Conservation (phyloP, 2,329 filamentous ascomycete species). For the Penicillium sp. region DNA sequence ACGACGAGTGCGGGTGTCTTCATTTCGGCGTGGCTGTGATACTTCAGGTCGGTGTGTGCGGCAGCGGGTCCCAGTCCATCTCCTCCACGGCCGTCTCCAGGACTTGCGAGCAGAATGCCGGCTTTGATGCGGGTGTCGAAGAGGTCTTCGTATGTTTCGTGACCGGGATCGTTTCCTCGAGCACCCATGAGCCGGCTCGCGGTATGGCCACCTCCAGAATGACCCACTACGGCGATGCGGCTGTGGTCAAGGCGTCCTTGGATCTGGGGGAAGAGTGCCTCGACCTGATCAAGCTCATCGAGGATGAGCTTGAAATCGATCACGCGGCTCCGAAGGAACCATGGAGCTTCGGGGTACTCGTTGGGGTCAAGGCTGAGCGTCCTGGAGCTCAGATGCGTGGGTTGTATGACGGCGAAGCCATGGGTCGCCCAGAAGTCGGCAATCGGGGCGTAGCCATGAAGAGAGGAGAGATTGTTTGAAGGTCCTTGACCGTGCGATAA, state of each 20-base stretch:
- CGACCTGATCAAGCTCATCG: conserved; percentile 44
- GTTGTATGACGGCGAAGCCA: conserved; percentile 51
- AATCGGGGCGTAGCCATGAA: conserved; percentile 49
- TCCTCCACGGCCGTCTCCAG: conserved; percentile 36
- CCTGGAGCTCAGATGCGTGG: conserved; percentile 47
- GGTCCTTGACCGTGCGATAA: conserved; percentile 1
- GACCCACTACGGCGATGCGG: conserved; percentile 44
- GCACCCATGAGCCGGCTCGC: conserved; percentile 43
- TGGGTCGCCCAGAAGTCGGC: conserved; percentile 49
- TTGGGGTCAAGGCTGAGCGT: conserved; percentile 27
- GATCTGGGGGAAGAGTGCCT: conserved; percentile 38
- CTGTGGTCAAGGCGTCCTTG: conserved; percentile 41
- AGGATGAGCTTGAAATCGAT: conserved; percentile 33
- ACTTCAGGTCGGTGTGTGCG: conserved; percentile 37
- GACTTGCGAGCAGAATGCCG: conserved; percentile 42
- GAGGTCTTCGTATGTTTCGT: conserved; percentile 23
- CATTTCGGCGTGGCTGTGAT: conserved; percentile 42
- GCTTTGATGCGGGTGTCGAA: conserved; percentile 44
- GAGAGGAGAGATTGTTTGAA: conserved; percentile 34
- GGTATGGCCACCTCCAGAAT: conserved; percentile 46
- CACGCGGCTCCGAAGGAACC: conserved; percentile 1
- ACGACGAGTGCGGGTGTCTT: conserved; percentile 43
- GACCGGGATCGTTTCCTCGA: conserved; percentile 39
- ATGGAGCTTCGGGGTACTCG: neutral
- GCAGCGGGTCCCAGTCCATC: conserved; percentile 31